Base-by-base conservation (phyloP, 2,329 filamentous ascomycete species). In the Drechslerella coelobrocha region DNA sequence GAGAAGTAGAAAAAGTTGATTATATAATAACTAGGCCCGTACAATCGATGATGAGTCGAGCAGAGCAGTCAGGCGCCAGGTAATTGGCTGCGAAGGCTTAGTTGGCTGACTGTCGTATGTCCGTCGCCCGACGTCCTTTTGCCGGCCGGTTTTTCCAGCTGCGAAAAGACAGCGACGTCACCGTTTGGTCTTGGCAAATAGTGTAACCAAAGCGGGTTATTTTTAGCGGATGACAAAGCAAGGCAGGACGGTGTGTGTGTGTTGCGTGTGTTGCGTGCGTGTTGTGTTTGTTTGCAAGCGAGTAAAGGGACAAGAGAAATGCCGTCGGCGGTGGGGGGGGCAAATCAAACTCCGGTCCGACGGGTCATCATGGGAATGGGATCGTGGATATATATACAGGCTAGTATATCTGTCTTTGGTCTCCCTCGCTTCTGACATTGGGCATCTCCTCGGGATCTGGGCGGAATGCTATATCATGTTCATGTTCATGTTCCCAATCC, bases 191-290 rank as follows among this genome's bases (percentile, higher is more conserved):
- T n/a, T n/a, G 41, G 17, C 41, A 23, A 39, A 39, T n/a, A n/a
- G 5, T 14, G 41, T 17, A 23, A 23, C 14, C 7, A 23, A 8
- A 14, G 10, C 7, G 14, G 17, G 41, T 19, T 45, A 45, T 45
- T 45, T 45, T 21, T 45, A 45, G 41, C 41, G 41, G 37, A 19
- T 45, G 41, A 45, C 41, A 45, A 45, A 45, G 41, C 41, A 39
- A 14, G 12, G 17, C 4, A 5, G 34, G 12, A 34, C 29, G 17
- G 17, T n/a, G 12, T n/a, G 17, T 14, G n/a, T n/a, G n/a, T n/a
- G n/a, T n/a, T n/a, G n/a, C n/a, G n/a, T n/a, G n/a, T n/a, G n/a
- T n/a, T 31, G 29, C 29, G 29, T 31, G 29, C 29, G 29, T 31
- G 29, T 31, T 31, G 29, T 31, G 29, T 31, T 31, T n/a, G n/a